Base-by-base conservation (phyloP, 805 yeast genomes). In the Debaryomyces castellii region DNA sequence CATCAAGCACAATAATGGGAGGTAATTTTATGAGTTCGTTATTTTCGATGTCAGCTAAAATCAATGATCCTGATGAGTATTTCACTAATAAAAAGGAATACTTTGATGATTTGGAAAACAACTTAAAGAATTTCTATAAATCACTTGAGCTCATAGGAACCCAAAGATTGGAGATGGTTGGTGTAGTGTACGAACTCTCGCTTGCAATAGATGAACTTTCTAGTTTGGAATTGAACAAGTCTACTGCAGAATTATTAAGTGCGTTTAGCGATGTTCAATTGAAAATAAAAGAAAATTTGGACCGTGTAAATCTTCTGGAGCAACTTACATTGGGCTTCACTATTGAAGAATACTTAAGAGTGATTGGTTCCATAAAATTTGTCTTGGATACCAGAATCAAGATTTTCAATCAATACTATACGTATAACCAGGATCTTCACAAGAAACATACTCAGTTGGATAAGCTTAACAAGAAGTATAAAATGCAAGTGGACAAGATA, bases 311-410 rank as follows among this genome's bases (percentile, higher is more conserved):
- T 47, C 65, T 87, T 65, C 96, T 89, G 62, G 97, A 92, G 53
- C 81, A 90, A 57, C 69, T 92, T 50, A 89, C 96, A 0, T 68
- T 92, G 39, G 96, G 96, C 1, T 80, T 87, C 21, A 88, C 96
- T 0, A 70, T 92, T 33, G 97, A 92, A 60, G 97, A 91, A 60
- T 91, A 94, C 61, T 71, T 83, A 40, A 77, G 98, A 41, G 71
- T 84, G 12, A 80, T 91, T 21, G 83, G 86, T 8, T 87, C 96
- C 23, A 78, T 89, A 25, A 79, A 85, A 51, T 77, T 81, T 39
- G 82, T 87, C 4, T 84, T 91, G 52, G 82, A 82, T 39, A 89
- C 89, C 46, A 77, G 98, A 53, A 76, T 81, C 46, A 87, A 82
- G 44, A 59, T 70, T n/a, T 71, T 68, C 51, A 67, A 59, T 45